A percentile compares a stretch with the other conserved stretches of the same genome.
Conservation (phyloP, 2,329 filamentous ascomycete species). For the Penicillium sp. region DNA sequence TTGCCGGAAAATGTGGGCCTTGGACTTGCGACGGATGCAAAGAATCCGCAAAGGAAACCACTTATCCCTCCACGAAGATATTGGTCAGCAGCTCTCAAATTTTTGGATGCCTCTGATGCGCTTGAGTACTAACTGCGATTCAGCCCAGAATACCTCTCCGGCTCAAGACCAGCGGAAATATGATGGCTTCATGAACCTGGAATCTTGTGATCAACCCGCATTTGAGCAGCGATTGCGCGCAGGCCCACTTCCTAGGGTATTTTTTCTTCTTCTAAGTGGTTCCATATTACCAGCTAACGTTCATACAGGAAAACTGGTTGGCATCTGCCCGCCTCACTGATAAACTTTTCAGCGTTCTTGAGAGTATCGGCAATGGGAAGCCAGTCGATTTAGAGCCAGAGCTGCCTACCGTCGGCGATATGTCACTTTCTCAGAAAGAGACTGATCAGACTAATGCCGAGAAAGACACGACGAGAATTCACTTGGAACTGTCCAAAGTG, state of each 20-base stretch:
- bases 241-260: slow-evolving; percentile 42
- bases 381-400: slow-evolving; percentile 29
- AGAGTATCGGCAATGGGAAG: slow-evolving; percentile 32
- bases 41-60: slow-evolving; percentile 41
- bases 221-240: slow-evolving; percentile 42
- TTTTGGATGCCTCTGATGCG: not conserved
- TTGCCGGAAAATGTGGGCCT: slow-evolving; percentile 43
- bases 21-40: slow-evolving; percentile 44
- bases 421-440: slow-evolving; percentile 24
- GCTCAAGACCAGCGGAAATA: slow-evolving; percentile 39
- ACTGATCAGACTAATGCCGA: slow-evolving; percentile 39
- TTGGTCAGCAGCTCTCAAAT: slow-evolving; percentile 32
- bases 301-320: slow-evolving; percentile 36
- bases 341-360: slow-evolving; percentile 36
- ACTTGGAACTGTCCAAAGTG: slow-evolving; percentile 36
- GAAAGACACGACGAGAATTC: slow-evolving; percentile 35
- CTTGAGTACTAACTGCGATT: slow-evolving; percentile 1
- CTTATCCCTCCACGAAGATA: slow-evolving; percentile 35
- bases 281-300: slow-evolving; percentile 19
- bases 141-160: slow-evolving; percentile 33
- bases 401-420: slow-evolving; percentile 28
- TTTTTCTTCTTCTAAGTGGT: slow-evolving; percentile 3
- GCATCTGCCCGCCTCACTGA: slow-evolving; percentile 37
- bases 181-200: slow-evolving; percentile 44
- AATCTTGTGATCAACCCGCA: slow-evolving; percentile 32